Evolutionary conservation across 2,329 filamentous ascomycete species (phyloP).

Genomic region (Ascocoryne sarcoides): DNA sequence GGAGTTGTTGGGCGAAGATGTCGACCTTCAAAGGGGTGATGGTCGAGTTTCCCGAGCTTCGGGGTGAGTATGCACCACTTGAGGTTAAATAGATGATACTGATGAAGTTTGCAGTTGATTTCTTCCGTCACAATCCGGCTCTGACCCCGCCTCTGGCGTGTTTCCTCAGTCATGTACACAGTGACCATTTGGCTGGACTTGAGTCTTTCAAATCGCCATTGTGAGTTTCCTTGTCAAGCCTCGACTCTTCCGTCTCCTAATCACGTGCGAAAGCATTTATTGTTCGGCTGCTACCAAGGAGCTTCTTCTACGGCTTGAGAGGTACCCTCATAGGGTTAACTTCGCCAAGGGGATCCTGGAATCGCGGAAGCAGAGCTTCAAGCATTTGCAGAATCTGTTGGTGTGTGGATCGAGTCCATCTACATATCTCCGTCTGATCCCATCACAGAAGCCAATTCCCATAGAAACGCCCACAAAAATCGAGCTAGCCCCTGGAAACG

Average conservation of each 20-base stretch:
- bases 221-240: no score
- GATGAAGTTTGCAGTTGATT: slow-evolving; percentile 53
- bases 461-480: slow-evolving; percentile 70
- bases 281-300: slow-evolving; percentile 78
- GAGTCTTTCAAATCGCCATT: slow-evolving; percentile 71
- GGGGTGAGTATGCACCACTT: slow-evolving; percentile 37
- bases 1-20: no score
- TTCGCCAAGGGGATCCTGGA: slow-evolving; percentile 72
- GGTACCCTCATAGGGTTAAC: slow-evolving; percentile 72
- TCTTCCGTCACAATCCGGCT: slow-evolving; percentile 55
- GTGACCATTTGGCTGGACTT: slow-evolving; percentile 76
- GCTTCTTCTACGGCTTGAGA: slow-evolving; percentile 72
- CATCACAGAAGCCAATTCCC: slow-evolving; percentile 62
- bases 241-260: slow-evolving; percentile 2
- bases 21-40: slow-evolving; percentile 69
- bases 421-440: slow-evolving; percentile 1
- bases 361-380: slow-evolving; percentile 64
- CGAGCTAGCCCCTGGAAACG: slow-evolving; percentile 59
- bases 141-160: slow-evolving; percentile 62
- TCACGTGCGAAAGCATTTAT: slow-evolving; percentile 51
- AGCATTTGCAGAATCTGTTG: slow-evolving; percentile 62
- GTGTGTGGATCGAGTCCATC: slow-evolving; percentile 29
- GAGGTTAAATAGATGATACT: slow-evolving; percentile 2
- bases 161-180: slow-evolving; percentile 89
- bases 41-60: slow-evolving; percentile 70